Percentiles rank a stretch among this genome's conserved stretches.
These are phyloP conservation scores for Chamaecyparis obtusa DNA, from an alignment of 75 land plant species.

Conservation along the genomic window DNA sequence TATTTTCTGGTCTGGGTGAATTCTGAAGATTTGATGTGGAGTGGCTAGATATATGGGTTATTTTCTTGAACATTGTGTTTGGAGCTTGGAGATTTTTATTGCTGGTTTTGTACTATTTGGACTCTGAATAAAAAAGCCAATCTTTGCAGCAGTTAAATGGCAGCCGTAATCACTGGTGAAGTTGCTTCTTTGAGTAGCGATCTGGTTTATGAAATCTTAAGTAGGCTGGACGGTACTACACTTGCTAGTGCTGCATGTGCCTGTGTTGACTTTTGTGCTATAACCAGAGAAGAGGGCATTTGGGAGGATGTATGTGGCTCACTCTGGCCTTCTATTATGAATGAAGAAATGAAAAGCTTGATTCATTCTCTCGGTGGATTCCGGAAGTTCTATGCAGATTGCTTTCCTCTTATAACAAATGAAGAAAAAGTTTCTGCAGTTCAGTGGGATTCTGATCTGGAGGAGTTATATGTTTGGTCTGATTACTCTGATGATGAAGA, in stretches of 20 bases:
- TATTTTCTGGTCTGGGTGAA: not conserved
- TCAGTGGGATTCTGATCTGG: conserved; percentile 21
- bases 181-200: conserved; percentile 50
- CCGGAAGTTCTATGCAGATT: conserved; percentile 36
- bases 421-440: conserved; percentile 18
- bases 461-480: conserved; percentile 31
- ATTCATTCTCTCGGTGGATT: conserved; percentile 67
- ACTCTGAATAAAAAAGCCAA: conserved; percentile 7
- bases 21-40: not conserved
- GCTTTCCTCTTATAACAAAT: conserved; percentile 26
- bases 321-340: conserved; percentile 74
- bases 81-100: not conserved
- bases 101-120: not conserved
- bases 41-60: not conserved
- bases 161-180: conserved; percentile 17
- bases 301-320: conserved; percentile 73
- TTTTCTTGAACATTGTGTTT: not conserved
- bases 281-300: conserved; percentile 53
- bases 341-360: conserved; percentile 46
- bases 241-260: conserved; percentile 76
- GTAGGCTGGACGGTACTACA: conserved; percentile 68
- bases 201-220: conserved; percentile 64
- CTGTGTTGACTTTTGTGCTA: conserved; percentile 46
- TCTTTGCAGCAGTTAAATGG: conserved; percentile 14
- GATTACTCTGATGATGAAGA: conserved; percentile 48